phyloP scores from a whole-genome alignment of 192 early-diverging fungal species.

The Nowakowskiella sp. region DNA sequence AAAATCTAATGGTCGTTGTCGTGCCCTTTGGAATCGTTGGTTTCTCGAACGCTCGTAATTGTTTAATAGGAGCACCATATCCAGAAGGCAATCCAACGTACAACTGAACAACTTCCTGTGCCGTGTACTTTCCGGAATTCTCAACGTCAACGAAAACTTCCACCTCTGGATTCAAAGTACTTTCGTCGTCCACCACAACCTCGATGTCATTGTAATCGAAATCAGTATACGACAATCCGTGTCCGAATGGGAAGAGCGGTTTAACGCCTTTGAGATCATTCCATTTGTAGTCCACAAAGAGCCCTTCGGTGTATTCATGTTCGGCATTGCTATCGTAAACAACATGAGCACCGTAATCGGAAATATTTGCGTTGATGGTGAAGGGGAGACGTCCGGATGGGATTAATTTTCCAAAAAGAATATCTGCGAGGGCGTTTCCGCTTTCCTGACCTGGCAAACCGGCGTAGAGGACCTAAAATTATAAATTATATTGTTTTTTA shows the following conservation, averaged over 20 bases:
- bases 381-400: constrained; percentile 60
- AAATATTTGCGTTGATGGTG: constrained; percentile 37
- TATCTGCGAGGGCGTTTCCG: constrained; percentile 58
- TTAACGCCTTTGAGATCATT: constrained; percentile 33
- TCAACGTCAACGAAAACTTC: background rate
- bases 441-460: constrained; percentile 58
- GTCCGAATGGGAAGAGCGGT: constrained; percentile 50
- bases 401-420: constrained; percentile 59
- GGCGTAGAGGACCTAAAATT: constrained; percentile 47
- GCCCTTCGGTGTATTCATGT: constrained; percentile 47
- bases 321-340: constrained; percentile 6
- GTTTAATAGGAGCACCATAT: background rate
- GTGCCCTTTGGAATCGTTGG: background rate
- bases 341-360: constrained; percentile 34
- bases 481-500: background rate
- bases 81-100: background rate
- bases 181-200: constrained; percentile 1
- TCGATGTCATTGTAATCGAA: constrained; percentile 38
- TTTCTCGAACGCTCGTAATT: background rate
- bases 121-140: background rate
- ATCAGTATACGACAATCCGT: constrained; percentile 56
- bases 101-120: background rate
- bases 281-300: constrained; percentile 48
- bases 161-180: background rate
- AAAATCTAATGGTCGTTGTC: background rate